phyloP scores from a whole-genome alignment of 2,329 filamentous ascomycete species.

The Fusarium paranaense region DNA sequence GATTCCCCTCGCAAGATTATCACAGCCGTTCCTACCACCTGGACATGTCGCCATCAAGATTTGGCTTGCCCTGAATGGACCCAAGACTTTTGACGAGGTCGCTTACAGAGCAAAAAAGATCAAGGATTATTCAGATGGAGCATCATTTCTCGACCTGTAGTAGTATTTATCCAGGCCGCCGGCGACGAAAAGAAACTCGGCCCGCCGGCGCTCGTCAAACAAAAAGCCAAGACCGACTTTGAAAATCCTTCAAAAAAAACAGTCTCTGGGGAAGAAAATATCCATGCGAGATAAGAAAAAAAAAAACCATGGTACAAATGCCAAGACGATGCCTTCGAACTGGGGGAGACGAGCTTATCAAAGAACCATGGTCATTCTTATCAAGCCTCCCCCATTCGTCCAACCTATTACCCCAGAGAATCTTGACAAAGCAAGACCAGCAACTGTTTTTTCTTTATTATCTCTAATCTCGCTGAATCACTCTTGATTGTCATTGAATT shows the following conservation, averaged over 20 bases:
- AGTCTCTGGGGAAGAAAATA: not conserved
- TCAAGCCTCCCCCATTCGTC: conserved; percentile 8
- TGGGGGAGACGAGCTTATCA: conserved; percentile 4
- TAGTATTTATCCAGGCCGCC: not conserved
- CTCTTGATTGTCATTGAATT: not conserved
- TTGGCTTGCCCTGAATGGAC: not conserved
- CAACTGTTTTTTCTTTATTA: not conserved
- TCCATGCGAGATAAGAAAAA: conserved; percentile 5
- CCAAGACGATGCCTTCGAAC: not conserved
- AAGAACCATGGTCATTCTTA: not conserved
- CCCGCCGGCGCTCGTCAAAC: not conserved
- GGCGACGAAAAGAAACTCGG: not conserved
- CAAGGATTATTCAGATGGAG: not conserved
- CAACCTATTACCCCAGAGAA: not conserved
- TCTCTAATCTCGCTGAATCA: not conserved
- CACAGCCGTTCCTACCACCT: not conserved
- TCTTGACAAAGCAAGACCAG: not conserved
- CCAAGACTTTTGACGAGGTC: not conserved
- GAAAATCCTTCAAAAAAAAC: not conserved
- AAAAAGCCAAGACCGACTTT: not conserved
- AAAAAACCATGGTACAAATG: not conserved
- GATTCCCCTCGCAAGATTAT: not conserved
- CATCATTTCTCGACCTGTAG: not conserved
- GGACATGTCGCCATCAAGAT: not conserved
- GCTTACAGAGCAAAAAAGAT: not conserved